Evolutionary conservation across 345 rosid genomes (phyloP).

Genomic region (Acer negundo): DNA sequence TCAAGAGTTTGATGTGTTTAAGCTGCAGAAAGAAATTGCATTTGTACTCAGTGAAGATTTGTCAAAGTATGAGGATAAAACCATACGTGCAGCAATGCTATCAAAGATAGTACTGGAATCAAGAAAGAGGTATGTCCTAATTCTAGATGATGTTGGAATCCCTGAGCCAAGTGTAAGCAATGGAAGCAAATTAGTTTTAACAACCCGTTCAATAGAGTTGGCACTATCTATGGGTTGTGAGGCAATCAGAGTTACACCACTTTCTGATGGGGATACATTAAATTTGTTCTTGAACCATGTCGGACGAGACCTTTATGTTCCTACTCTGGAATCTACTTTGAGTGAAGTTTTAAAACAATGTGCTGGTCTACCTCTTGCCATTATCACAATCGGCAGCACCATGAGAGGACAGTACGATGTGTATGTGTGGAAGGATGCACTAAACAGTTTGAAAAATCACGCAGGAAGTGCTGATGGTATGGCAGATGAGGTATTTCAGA

Average conservation of each 20-base stretch:
- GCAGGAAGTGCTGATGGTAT: not conserved
- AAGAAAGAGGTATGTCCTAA: conserved; percentile 4
- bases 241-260: not conserved
- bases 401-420: not conserved
- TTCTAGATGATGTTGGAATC: conserved; percentile 34
- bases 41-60: not conserved
- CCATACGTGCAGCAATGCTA: conserved; percentile 12
- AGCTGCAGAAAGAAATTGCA: conserved; percentile 20
- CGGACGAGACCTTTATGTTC: not conserved
- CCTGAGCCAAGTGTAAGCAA: not conserved
- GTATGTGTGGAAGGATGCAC: conserved; percentile 1
- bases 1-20: not conserved
- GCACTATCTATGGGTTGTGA: not conserved
- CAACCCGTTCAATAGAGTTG: not conserved
- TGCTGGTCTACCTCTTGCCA: conserved; percentile 19
- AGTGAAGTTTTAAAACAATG: not conserved
- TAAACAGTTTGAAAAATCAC: conserved; percentile 6
- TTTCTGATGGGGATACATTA: not conserved
- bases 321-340: not conserved
- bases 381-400: conserved; percentile 7
- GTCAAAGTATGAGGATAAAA: not conserved
- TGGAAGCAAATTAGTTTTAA: conserved; percentile 4
- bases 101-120: not conserved
- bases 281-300: not conserved
- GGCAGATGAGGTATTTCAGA: not conserved